These are phyloP conservation scores for Phylloporus arenicola DNA, from an alignment of 768 basidiomycete genomes.

Conservation along the genomic window DNA sequence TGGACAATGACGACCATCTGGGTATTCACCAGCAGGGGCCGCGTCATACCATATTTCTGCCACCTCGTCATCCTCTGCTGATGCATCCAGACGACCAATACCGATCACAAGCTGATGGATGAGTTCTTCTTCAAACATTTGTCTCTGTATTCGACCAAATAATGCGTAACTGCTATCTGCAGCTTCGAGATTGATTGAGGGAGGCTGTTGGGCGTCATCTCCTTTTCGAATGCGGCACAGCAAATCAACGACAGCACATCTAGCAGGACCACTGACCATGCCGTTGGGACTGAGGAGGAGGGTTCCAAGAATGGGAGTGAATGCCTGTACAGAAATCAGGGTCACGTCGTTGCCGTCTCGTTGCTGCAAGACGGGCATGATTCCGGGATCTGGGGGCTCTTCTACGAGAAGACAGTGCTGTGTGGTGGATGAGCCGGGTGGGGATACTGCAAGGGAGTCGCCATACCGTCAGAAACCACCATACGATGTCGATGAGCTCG, in stretches of 20 bases:
- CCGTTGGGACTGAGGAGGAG: conserved; percentile 78
- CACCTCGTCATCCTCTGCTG: conserved; percentile 33
- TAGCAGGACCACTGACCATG: conserved; percentile 65
- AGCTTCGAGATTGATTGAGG: conserved; percentile 31
- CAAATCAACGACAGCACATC: conserved; percentile 73
- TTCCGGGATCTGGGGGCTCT: conserved; percentile 28
- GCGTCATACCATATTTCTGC: conserved; percentile 31
- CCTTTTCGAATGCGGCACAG: conserved; percentile 63
- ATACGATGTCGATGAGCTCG: conserved; percentile 75
- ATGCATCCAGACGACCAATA: conserved; percentile 66
- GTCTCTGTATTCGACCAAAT: conserved; percentile 52
- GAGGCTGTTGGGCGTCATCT: conserved; percentile 39
- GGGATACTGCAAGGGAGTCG: background rate
- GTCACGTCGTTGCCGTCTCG: conserved; percentile 23
- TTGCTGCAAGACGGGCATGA: conserved; percentile 9
- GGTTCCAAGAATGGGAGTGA: conserved; percentile 88
- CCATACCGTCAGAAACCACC: conserved; percentile 83
- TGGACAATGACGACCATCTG: conserved; percentile 13
- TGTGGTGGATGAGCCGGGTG: conserved; percentile 3
- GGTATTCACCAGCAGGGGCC: conserved; percentile 25
- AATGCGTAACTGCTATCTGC: conserved; percentile 35
- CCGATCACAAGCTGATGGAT: conserved; percentile 85
- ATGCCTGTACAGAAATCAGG: conserved; percentile 73
- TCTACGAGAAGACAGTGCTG: conserved; percentile 67
- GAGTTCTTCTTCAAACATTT: conserved; percentile 74